Evolutionary conservation across 495 filamentous ascomycete species (phyloP), one percentile per base, ranked within the genome.

Genomic region (Trichoderma parareesei): DNA sequence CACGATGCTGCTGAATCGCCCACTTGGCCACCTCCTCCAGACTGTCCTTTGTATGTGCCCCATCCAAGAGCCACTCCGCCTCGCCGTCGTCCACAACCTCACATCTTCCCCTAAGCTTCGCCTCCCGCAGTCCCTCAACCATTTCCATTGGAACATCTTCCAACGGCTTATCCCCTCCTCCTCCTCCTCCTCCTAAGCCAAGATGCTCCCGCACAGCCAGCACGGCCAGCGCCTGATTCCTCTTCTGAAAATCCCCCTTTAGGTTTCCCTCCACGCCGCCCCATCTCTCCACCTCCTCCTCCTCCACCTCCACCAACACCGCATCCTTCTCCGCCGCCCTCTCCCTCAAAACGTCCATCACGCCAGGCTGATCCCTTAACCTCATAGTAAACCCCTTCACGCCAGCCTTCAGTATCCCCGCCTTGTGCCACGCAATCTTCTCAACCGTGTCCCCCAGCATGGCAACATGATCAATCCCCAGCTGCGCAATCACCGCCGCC

Each of bases 21-120:
- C 93, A 96, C 62, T 79, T 79, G 2, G 83, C 90, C 1, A 87
- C 85, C 35, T 86, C 77, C 35, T 81, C 78, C 62, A 96, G 84
- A 69, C 90, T 94, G 66, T 95, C 91, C 5, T 87, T 79, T 0
- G 93, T 98, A 67, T 98, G 93, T 4, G 91, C 93, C 4, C 93
- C 91, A 71, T 98, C 93, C 59, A 97, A 86, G 68, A 87, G 86
- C 93, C 94, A 97, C 35, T 82, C 79, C 0, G 90, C 75, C 16
- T 67, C 69, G 1, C 71, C 79, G 0, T 62, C 85, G 6, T 70
- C 71, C 5, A 87, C 78, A 37, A 84, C 84, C 70, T 97, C 91
- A 69, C 90, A 93, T 33, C 92, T 82, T 3, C 92, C 92, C 3
- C 86, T 78, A 66, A 92, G 82, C 5, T 78, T 78, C 2, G 89